phyloP scores from a whole-genome alignment of 2,329 filamentous ascomycete genomes.

The Fusarium chuoi region DNA sequence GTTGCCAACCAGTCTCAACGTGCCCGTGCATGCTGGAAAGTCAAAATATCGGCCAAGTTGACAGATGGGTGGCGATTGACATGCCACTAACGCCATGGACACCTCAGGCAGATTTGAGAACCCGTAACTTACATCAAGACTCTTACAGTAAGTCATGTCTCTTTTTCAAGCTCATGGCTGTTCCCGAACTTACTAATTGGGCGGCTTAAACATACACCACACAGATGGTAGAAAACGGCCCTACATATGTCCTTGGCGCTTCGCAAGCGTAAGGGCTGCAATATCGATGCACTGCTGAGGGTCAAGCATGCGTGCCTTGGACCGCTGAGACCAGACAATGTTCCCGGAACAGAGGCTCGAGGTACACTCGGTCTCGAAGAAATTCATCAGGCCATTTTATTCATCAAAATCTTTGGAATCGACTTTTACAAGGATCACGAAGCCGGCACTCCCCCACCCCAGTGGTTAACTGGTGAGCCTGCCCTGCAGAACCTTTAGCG shows the following conservation, averaged over 20 bases:
- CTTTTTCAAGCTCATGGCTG: not conserved
- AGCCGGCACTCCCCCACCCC: not conserved
- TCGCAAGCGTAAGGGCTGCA: not conserved
- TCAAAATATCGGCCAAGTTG: not conserved
- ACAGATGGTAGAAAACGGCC: not conserved
- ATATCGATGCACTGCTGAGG: not conserved
- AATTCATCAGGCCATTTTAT: slow-evolving; percentile 5
- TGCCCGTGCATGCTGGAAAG: not conserved
- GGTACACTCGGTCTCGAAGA: not conserved
- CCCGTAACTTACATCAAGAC: not conserved
- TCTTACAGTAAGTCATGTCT: not conserved
- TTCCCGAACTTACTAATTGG: not conserved
- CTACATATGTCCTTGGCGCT: not conserved
- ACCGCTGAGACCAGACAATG: not conserved
- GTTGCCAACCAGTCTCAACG: not conserved
- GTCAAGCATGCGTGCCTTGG: not conserved
- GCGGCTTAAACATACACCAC: not conserved
- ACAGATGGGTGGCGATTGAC: not conserved
- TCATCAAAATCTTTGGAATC: not conserved
- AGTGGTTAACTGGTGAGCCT: not conserved
- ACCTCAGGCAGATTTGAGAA: not conserved
- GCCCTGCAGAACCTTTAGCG: not conserved
- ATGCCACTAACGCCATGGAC: not conserved
- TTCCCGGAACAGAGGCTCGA: not conserved
- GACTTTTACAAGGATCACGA: not conserved